These are phyloP conservation scores for Colletotrichum sp. DNA, from an alignment of 2,329 filamentous ascomycete species.

Conservation along the genomic window DNA sequence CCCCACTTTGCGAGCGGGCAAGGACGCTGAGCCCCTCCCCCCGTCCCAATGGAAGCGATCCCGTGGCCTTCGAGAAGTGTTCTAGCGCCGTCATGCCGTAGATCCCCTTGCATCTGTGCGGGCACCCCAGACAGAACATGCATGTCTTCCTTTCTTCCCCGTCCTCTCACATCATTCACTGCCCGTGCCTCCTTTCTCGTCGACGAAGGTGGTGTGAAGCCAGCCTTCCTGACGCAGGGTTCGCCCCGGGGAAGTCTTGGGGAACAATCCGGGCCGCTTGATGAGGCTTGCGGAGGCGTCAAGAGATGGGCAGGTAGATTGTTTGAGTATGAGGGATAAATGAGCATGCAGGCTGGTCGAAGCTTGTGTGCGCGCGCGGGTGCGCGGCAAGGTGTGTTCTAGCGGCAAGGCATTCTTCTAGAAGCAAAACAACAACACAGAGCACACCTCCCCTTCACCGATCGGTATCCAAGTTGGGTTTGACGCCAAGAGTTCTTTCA, in stretches of 20 bases:
- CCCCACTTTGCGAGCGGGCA: neutral
- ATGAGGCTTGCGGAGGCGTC: neutral
- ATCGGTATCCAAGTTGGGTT: neutral
- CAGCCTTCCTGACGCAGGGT: neutral
- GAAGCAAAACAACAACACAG: neutral
- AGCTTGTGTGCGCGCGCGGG: neutral
- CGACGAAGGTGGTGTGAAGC: neutral
- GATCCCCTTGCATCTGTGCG: neutral
- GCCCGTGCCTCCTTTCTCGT: neutral
- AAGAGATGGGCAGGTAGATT: neutral
- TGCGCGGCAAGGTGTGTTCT: neutral
- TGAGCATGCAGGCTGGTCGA: neutral
- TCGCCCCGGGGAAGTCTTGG: neutral
- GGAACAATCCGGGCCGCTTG: neutral
- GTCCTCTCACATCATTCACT: neutral
- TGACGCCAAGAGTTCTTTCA: neutral
- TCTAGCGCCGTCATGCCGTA: neutral
- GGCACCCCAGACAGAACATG: neutral
- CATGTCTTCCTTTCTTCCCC: neutral
- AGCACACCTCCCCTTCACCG: neutral
- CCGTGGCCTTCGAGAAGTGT: constrained; percentile 7
- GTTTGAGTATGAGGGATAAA: neutral
- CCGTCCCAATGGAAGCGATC: neutral
- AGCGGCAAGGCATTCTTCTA: neutral
- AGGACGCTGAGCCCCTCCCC: neutral